Percentiles rank a stretch among this genome's conserved stretches.
Evolutionary conservation across 108 stramenopile genomes (phyloP).

Genomic region (Pseudonitzschia pungens): DNA sequence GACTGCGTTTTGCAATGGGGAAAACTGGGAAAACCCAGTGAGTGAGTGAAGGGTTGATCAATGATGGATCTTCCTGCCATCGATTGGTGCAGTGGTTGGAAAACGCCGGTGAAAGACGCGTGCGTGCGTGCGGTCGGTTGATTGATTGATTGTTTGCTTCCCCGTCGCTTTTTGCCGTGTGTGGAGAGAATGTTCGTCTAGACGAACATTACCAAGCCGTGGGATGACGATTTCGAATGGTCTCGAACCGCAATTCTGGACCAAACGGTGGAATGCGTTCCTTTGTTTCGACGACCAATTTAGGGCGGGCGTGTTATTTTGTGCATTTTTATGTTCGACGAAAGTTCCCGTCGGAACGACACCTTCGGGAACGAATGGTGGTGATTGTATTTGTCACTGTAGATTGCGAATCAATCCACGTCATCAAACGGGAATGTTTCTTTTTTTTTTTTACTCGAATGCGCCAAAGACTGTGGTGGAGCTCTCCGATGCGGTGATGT

Average conservation of each 20-base stretch:
- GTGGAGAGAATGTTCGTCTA: no score
- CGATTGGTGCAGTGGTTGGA: neutral
- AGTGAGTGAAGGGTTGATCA: neutral
- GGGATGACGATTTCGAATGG: no score
- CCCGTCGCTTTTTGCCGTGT: no score
- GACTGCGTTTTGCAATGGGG: neutral
- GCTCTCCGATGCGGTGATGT: neutral
- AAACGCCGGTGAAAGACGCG: neutral
- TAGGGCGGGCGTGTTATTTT: no score
- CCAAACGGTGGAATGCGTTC: neutral
- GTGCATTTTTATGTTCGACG: no score
- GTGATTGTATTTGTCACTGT: no score
- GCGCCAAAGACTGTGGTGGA: conserved; percentile 12
- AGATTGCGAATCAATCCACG: neutral
- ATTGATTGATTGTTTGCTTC: no score
- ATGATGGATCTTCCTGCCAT: neutral
- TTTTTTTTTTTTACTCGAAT: conserved; percentile 9
- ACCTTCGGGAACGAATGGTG: no score
- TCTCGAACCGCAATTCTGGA: neutral
- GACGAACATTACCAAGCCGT: no score
- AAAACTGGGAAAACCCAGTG: neutral
- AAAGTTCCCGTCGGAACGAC: no score
- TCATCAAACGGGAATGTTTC: neutral
- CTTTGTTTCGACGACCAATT: no score
- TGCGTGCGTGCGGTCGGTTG: neutral